A percentile compares a stretch with the other conserved stretches of the same genome.
Evolutionary conservation across 768 basidiomycete genomes (phyloP).

Genomic region (Mycena polygramma): DNA sequence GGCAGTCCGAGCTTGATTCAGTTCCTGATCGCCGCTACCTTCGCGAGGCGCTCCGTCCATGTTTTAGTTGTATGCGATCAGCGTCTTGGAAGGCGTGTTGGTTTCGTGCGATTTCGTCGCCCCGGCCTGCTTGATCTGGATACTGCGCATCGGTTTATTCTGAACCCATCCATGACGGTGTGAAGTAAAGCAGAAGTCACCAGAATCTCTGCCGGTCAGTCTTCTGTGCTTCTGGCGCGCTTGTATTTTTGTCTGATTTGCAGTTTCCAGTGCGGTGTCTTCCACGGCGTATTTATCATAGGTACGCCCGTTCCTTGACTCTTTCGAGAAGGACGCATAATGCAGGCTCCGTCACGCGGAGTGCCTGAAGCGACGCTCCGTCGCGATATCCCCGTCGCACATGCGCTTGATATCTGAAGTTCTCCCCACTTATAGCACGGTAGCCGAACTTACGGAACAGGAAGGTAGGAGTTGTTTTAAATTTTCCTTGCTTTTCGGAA

Average conservation of each 20-base stretch:
- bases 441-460: not conserved
- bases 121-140: not conserved
- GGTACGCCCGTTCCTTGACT: too few relatives aligned
- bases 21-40: slow-evolving; percentile 18
- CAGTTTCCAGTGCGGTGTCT: too few relatives aligned
- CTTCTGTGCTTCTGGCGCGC: too few relatives aligned
- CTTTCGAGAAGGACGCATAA: too few relatives aligned
- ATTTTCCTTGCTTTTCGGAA: not conserved
- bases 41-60: not conserved
- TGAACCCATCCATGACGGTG: not conserved
- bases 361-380: not conserved
- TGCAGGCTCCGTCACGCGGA: not conserved
- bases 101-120: not conserved
- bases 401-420: not conserved
- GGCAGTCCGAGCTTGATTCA: not conserved
- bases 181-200: too few relatives aligned
- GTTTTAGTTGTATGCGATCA: not conserved
- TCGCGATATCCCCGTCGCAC: not conserved
- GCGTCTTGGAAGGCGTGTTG: not conserved
- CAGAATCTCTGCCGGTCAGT: too few relatives aligned
- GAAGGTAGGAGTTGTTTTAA: not conserved
- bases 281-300: too few relatives aligned
- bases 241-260: too few relatives aligned
- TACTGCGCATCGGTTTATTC: not conserved
- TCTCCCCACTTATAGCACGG: not conserved